Evolutionary conservation across 352 stramenopile species (phyloP), one percentile per base, ranked within the genome.

Genomic region (Phytophthora sansomeana): DNA sequence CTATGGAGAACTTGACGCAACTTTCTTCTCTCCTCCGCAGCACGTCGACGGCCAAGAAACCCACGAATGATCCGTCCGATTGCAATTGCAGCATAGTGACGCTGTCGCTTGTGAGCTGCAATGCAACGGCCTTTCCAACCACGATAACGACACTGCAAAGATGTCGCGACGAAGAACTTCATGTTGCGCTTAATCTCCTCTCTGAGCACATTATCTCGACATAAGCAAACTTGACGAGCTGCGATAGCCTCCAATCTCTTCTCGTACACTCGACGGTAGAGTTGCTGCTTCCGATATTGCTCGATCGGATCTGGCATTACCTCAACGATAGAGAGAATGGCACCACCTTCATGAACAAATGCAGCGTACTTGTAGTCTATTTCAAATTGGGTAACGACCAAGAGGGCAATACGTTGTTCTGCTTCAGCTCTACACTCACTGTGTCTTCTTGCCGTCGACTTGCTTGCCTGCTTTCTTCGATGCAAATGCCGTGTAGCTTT

Each of bases 141-240:
- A 7, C 85, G 80, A 58, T 80, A 91, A 14, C 73, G 68, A 38
- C 83, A 77, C 66, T 93, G 87, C 4, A 95, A 58, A 26, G 80
- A 81, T 6, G 80, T 89, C 7, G 87, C 87, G 28, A 93, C 83
- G 19, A 89, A 91, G 59, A 85, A 64, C 21, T 85, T 88, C 78
- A 89, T 90, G 63, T 92, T 93, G 56, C 69, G 53, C 26, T 82
- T 62, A 42, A 92, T 91, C 54, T 95, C 87, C 48, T 92, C 85
- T 21, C 83, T 78, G 7, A 93, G 49, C 10, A 75, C 78, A 74
- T 93, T 90, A 24, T 90, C 80, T 9, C 63, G 61, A 5, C 81
- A 78, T 28, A 92, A 58, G 63, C 69, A 66, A 1, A 68, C 62
- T 58, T 90, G 81, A 6, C 71, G 56, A 48, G 53, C 52, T n/a